Conservation (phyloP, 768 basidiomycete species). For the Rhizopogon rudus region DNA sequence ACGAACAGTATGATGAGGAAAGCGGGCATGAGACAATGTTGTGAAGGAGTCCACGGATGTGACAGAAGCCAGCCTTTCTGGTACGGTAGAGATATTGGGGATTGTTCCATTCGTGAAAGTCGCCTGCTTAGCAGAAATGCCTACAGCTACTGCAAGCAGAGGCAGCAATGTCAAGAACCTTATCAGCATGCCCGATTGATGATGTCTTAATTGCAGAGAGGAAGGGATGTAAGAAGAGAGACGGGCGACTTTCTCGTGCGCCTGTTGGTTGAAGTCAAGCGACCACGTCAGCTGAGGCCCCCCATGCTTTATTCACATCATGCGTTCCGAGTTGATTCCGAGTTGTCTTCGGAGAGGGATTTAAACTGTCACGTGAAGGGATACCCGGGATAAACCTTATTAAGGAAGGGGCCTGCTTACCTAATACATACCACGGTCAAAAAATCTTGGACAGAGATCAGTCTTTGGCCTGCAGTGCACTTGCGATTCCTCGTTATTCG, state of each 20-base stretch:
- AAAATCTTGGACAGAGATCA: constrained; percentile 16
- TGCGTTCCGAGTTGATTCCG: too few species aligned
- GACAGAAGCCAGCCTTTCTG: constrained; percentile 19
- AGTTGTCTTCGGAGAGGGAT: too few species aligned
- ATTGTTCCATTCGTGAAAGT: neutral
- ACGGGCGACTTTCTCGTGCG: too few species aligned
- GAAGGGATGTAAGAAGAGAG: neutral
- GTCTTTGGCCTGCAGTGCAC: neutral
- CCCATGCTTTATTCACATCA: too few species aligned
- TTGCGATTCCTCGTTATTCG: constrained; percentile 5
- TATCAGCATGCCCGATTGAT: neutral
- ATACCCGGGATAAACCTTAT: too few species aligned
- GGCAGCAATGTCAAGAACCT: neutral
- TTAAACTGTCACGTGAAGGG: too few species aligned
- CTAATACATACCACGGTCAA: constrained; percentile 24
- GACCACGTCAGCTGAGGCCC: too few species aligned
- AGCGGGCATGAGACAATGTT: constrained; percentile 41
- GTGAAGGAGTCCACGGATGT: constrained; percentile 28
- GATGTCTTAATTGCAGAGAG: neutral
- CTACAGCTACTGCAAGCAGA: neutral
- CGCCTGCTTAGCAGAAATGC: neutral
- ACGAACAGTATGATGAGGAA: constrained; percentile 50
- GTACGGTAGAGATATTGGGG: neutral
- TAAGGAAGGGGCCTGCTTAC: too few species aligned
- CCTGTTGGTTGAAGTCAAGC: too few species aligned